Base-by-base conservation (phyloP, 169 alveolate species). In the Eimeria zaria region DNA sequence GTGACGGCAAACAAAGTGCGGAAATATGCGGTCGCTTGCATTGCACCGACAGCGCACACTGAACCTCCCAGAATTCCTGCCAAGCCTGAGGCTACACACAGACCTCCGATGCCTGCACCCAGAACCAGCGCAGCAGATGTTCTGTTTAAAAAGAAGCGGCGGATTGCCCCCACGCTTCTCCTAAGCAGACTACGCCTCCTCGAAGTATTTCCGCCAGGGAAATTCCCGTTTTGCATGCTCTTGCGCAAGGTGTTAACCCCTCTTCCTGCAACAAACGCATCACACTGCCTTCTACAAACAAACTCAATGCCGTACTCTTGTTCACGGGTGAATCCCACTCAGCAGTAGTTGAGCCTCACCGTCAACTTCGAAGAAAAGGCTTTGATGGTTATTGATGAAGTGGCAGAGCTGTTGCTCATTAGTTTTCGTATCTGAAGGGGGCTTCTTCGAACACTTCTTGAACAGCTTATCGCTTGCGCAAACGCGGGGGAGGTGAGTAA, bases 361-460 rank as follows among this genome's bases (percentile, higher is more conserved):
- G 67, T 87, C 81, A 39, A 87, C 93, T 44, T 87, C 71, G 44
- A 87, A 87, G 81, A 87, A 87, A 30, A 60, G 44, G 62, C 81
- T 27, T 20, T 58, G 93, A 60, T 87, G 81, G 64, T 36, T 62
- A 44, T 62, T n/a, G 93, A 87, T 60, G 83, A 87, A 87, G 71
- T 41, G 81, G 93, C 93, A 87, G 81, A 87, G 83, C 80, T 3
- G 64, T 46, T 87, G 78, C 53, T 87, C 93, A 48, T 53, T 60
- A 12, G 78, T 64, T 39, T 36, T 64, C 18, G 64, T 44, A 36
- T 64, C 51, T 30, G 80, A 53, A 0, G 93, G 78, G 8, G 60
- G 83, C 62, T 53, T 87, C 81, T 87, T 87, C 58, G 93, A 60
- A 48, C 93, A 87, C 36, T 41, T 87, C 39, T 2, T 20, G 33